Percentiles rank a stretch among this genome's conserved stretches.
These are phyloP conservation scores for Epichloe typhina DNA, from an alignment of 2,329 filamentous ascomycete genomes.

Conservation along the genomic window DNA sequence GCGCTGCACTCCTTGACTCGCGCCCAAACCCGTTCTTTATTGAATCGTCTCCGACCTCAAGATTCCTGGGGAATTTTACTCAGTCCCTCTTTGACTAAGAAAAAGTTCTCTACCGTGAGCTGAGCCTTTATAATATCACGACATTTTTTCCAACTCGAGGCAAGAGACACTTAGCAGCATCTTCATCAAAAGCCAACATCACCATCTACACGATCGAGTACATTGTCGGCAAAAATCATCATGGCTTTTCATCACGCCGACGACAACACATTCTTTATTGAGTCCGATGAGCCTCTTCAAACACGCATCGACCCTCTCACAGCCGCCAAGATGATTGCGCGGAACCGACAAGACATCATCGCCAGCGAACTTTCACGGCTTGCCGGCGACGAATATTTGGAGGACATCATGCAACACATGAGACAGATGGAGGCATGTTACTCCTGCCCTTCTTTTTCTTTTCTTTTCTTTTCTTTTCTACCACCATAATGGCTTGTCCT, in stretches of 20 bases:
- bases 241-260: slow-evolving; percentile 33
- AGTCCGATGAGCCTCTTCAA: slow-evolving; percentile 36
- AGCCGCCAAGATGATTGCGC: slow-evolving; percentile 63
- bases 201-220: slow-evolving; percentile 9
- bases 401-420: slow-evolving; percentile 91
- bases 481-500: neutral
- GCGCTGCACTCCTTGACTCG: slow-evolving; percentile 25
- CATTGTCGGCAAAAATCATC: slow-evolving; percentile 15
- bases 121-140: slow-evolving; percentile 12
- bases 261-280: slow-evolving; percentile 41
- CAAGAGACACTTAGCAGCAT: neutral
- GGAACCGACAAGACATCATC: slow-evolving; percentile 75
- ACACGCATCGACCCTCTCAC: slow-evolving; percentile 58
- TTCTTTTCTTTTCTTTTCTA: neutral
- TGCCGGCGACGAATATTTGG: slow-evolving; percentile 81
- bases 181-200: neutral
- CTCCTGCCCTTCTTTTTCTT: neutral
- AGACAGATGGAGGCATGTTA: slow-evolving; percentile 71
- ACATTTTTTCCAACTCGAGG: slow-evolving; percentile 4
- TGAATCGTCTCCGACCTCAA: slow-evolving; percentile 27
- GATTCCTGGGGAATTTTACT: slow-evolving; percentile 39
- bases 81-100: slow-evolving; percentile 30
- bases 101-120: slow-evolving; percentile 4
- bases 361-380: slow-evolving; percentile 77
- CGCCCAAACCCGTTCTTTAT: slow-evolving; percentile 23